These are phyloP conservation scores for Umbelopsis vinacea DNA, from an alignment of 192 early-diverging fungal genomes.

Conservation along the genomic window DNA sequence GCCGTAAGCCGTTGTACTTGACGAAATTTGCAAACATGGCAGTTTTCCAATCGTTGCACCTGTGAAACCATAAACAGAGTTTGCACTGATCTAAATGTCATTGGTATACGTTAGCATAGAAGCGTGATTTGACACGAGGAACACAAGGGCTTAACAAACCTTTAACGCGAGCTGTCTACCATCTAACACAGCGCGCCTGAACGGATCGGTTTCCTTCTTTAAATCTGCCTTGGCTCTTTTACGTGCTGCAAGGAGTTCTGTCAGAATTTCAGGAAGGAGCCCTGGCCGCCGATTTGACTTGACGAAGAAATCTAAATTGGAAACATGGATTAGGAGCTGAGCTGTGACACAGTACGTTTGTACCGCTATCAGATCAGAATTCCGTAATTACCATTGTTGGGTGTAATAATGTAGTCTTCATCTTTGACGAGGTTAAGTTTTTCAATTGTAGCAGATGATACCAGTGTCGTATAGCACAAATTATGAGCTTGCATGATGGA, in stretches of 20 bases:
- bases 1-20: conserved; percentile 92
- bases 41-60: conserved; percentile 92
- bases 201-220: conserved; percentile 96
- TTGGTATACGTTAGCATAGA: background rate
- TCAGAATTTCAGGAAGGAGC: conserved; percentile 85
- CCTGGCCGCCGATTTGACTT: conserved; percentile 75
- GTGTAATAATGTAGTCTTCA: conserved; percentile 88
- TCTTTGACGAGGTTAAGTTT: conserved; percentile 70
- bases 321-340: background rate
- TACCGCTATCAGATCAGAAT: background rate
- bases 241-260: conserved; percentile 87
- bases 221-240: conserved; percentile 92
- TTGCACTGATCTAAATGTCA: conserved; percentile 76
- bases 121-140: background rate
- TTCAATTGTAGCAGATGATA: conserved; percentile 62
- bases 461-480: conserved; percentile 93
- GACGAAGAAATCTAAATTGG: conserved; percentile 81
- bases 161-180: conserved; percentile 96
- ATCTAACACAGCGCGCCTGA: conserved; percentile 92
- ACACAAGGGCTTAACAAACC: conserved; percentile 34
- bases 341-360: background rate
- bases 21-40: conserved; percentile 92
- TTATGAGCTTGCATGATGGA: conserved; percentile 99
- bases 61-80: conserved; percentile 98
- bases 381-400: conserved; percentile 70